phyloP scores from a whole-genome alignment of 139 green algal species.

The Coelastrella sp. region DNA sequence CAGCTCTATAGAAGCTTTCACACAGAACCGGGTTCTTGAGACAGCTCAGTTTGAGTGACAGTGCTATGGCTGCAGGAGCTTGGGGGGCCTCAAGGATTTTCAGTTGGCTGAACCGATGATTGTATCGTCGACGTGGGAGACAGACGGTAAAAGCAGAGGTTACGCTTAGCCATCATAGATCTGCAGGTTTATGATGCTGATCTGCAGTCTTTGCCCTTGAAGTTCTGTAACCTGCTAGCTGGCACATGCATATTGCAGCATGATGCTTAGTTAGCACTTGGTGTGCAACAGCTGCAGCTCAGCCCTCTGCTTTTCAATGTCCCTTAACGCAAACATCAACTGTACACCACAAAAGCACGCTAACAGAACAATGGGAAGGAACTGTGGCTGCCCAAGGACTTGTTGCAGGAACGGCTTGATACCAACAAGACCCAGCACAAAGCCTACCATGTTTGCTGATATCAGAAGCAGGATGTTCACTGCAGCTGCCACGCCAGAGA shows the following conservation, averaged over 20 bases:
- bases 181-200: too few species aligned
- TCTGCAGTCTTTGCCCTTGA: too few species aligned
- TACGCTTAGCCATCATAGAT: too few species aligned
- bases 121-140: too few species aligned
- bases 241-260: background rate
- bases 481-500: slow-evolving; percentile 56
- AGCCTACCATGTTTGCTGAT: slow-evolving; percentile 85
- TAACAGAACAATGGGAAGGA: slow-evolving; percentile 59
- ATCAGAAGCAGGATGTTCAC: slow-evolving; percentile 86
- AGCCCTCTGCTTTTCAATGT: slow-evolving; percentile 41
- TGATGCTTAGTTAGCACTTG: background rate
- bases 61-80: too few species aligned
- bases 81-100: too few species aligned
- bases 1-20: too few species aligned
- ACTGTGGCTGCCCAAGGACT: slow-evolving; percentile 58
- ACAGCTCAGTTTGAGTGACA: too few species aligned
- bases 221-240: background rate
- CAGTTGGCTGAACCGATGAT: too few species aligned
- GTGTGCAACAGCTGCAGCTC: slow-evolving; percentile 3
- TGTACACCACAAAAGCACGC: slow-evolving; percentile 80
- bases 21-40: too few species aligned
- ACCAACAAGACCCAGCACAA: slow-evolving; percentile 72
- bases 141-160: too few species aligned
- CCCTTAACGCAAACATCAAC: slow-evolving; percentile 79
- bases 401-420: slow-evolving; percentile 59